Evolutionary conservation across 1,284 basidiomycete genomes (phyloP).

Genomic region (Naganishia cerealis): DNA sequence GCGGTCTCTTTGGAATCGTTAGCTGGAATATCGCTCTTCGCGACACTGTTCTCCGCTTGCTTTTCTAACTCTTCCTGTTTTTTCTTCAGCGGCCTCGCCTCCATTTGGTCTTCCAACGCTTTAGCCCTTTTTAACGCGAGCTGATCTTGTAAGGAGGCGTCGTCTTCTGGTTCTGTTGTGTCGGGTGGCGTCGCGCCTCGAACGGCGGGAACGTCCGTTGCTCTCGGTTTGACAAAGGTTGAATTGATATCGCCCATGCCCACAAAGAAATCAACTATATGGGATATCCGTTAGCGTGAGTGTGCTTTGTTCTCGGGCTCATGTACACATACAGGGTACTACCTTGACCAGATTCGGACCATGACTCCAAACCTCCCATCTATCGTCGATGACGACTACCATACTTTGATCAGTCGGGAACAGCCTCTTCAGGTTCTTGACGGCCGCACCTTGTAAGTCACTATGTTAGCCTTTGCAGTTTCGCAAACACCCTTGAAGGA

Average conservation of each 20-base stretch:
- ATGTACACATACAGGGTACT: constrained; percentile 73
- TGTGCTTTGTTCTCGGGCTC: background rate
- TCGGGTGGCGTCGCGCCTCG: constrained; percentile 6
- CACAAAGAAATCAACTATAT: constrained; percentile 88
- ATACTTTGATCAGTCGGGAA: constrained; percentile 97
- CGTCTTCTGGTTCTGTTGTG: constrained; percentile 15
- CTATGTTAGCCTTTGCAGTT: background rate
- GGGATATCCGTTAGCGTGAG: background rate
- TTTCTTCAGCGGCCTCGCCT: constrained; percentile 30
- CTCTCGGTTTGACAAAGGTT: constrained; percentile 63
- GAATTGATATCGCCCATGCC: constrained; percentile 99
- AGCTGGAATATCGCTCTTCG: background rate
- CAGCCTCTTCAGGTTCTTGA: constrained; percentile 84
- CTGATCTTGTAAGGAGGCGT: constrained; percentile 9
- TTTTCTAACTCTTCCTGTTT: constrained; percentile 34
- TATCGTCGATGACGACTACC: constrained; percentile 98
- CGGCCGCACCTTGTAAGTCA: constrained; percentile 67
- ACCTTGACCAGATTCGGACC: constrained; percentile 94
- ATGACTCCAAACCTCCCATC: constrained; percentile 91
- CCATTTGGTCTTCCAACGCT: constrained; percentile 16
- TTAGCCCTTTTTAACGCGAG: constrained; percentile 18
- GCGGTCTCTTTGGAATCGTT: constrained; percentile 29
- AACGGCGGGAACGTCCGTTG: constrained; percentile 24
- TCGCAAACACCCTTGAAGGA: background rate
- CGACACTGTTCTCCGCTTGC: constrained; percentile 35